Percentiles rank a stretch among this genome's conserved stretches.
These are phyloP conservation scores for Epichloe gansuensis DNA, from an alignment of 2,329 filamentous ascomycete genomes.

Conservation along the genomic window DNA sequence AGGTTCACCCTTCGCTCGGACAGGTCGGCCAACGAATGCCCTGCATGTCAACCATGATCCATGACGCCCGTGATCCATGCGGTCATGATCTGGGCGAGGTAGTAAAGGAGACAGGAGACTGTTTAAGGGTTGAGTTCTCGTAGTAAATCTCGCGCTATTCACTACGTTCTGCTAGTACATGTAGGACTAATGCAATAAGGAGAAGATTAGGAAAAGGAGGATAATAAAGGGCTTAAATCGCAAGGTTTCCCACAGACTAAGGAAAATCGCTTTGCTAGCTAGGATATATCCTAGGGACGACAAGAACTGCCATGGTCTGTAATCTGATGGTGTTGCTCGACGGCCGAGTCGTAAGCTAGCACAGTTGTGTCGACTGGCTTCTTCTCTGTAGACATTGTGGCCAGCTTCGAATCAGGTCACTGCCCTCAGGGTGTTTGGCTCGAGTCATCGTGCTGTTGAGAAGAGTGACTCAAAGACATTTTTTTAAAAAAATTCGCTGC, in stretches of 20 bases:
- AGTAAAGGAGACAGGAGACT: constrained; percentile 40
- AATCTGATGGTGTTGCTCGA: not conserved
- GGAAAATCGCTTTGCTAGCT: constrained; percentile 73
- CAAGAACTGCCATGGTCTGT: constrained; percentile 43
- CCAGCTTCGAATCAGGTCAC: not conserved
- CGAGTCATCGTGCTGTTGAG: too few species aligned
- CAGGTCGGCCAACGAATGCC: constrained; percentile 69
- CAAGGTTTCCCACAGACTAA: constrained; percentile 65
- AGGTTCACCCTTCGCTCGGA: constrained; percentile 53
- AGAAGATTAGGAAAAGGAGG: constrained; percentile 43
- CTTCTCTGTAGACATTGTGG: constrained; percentile 4
- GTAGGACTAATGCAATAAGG: constrained; percentile 43
- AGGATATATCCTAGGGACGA: constrained; percentile 85
- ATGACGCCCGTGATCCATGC: constrained; percentile 34
- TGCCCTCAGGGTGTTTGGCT: too few species aligned
- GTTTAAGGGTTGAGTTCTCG: constrained; percentile 43
- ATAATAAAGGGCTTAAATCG: constrained; percentile 59
- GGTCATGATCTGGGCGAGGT: constrained; percentile 44
- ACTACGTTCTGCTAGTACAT: constrained; percentile 47
- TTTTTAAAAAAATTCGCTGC: too few species aligned
- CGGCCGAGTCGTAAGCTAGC: not conserved
- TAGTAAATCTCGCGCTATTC: constrained; percentile 42
- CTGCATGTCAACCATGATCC: constrained; percentile 48
- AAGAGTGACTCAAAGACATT: too few species aligned
- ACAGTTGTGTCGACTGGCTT: not conserved